These are phyloP conservation scores for Aspergillus sclerotioniger DNA, from an alignment of 495 filamentous ascomycete species.

Conservation along the genomic window DNA sequence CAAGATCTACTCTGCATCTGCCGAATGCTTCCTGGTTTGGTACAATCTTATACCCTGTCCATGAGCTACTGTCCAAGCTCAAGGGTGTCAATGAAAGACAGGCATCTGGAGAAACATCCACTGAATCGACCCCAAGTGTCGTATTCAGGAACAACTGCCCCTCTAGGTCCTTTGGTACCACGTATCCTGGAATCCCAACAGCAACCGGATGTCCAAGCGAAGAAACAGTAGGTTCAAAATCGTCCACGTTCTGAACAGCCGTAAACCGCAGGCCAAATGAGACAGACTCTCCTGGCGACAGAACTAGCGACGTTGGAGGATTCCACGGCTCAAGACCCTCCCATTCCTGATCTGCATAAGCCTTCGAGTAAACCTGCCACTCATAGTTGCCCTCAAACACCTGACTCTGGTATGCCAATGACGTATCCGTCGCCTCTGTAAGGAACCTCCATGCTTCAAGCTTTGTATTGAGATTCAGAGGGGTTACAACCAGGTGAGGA, in stretches of 20 bases:
- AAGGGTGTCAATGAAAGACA: neutral
- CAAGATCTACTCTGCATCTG: constrained; percentile 37
- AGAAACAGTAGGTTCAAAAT: constrained; percentile 38
- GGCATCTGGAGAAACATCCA: constrained; percentile 12
- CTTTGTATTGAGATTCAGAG: constrained; percentile 31
- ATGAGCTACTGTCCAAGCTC: constrained; percentile 22
- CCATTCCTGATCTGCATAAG: constrained; percentile 53
- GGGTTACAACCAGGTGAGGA: constrained; percentile 46
- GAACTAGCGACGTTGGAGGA: constrained; percentile 37
- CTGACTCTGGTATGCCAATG: constrained; percentile 43
- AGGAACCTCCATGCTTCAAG: constrained; percentile 53
- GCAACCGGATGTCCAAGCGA: constrained; percentile 40
- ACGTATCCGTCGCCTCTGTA: constrained; percentile 19
- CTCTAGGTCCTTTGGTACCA: constrained; percentile 41
- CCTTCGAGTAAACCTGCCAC: constrained; percentile 47
- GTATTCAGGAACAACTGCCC: constrained; percentile 35
- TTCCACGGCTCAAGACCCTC: constrained; percentile 44
- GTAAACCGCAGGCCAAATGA: constrained; percentile 48
- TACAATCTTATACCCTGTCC: constrained; percentile 16
- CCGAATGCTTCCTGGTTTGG: constrained; percentile 26
- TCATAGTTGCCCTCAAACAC: constrained; percentile 54
- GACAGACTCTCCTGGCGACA: constrained; percentile 38
- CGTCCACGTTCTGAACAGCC: constrained; percentile 34
- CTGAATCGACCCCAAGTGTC: constrained; percentile 15
- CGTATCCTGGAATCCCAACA: constrained; percentile 48